These are phyloP conservation scores for Vitis riparia DNA, from an alignment of 164 flowering plant species.

Conservation along the genomic window DNA sequence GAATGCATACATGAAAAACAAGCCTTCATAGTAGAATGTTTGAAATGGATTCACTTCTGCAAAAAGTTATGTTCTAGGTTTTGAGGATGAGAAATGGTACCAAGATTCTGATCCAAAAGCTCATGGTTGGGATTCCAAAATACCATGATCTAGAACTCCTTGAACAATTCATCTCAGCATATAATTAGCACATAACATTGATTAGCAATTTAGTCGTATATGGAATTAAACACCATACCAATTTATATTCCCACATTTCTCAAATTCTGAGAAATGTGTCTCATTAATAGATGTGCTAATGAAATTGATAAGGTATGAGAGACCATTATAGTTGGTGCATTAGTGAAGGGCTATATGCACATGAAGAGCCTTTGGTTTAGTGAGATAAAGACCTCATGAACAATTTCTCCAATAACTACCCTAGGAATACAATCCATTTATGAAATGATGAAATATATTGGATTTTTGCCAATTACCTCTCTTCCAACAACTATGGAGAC, in stretches of 20 bases:
- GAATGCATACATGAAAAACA: slow-evolving; percentile 7
- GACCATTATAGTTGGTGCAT: neutral
- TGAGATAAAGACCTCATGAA: neutral
- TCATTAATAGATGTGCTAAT: too few species aligned
- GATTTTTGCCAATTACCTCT: slow-evolving; percentile 51
- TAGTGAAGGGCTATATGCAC: neutral
- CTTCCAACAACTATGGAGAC: slow-evolving; percentile 35
- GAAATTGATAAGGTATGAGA: too few species aligned
- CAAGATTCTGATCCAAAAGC: neutral
- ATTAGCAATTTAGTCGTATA: too few species aligned
- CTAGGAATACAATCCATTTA: slow-evolving; percentile 47
- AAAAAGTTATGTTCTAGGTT: neutral
- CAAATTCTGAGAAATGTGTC: too few species aligned
- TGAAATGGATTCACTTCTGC: neutral
- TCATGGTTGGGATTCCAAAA: neutral
- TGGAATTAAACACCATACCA: too few species aligned
- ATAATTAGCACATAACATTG: neutral
- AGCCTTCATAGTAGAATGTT: neutral
- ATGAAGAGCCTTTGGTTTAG: too few species aligned
- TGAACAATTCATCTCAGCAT: neutral
- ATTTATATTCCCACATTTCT: too few species aligned
- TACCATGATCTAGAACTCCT: neutral
- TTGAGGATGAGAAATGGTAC: neutral
- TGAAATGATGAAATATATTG: slow-evolving; percentile 59
- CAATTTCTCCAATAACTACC: slow-evolving; percentile 47